These are phyloP conservation scores for Tilletia setariae DNA, from an alignment of 1,284 basidiomycete genomes.

Conservation along the genomic window DNA sequence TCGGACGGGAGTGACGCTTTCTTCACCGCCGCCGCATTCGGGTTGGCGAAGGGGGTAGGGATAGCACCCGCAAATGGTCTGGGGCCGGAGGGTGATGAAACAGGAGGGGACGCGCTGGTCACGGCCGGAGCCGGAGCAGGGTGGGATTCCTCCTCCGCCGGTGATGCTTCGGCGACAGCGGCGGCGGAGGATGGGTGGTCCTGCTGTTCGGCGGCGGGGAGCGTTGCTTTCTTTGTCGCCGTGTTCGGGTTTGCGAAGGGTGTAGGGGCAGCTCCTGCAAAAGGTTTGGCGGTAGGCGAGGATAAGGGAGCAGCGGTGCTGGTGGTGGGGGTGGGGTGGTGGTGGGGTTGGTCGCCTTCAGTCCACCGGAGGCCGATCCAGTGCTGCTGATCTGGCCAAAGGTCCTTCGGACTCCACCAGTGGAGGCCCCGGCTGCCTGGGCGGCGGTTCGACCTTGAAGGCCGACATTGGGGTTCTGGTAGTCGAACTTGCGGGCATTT, in stretches of 20 bases:
- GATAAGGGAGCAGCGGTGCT: neutral
- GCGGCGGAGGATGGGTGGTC: neutral
- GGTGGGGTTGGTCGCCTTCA: neutral
- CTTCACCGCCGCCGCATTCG: too few species aligned
- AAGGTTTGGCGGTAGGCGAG: neutral
- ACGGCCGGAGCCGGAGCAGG: too few species aligned
- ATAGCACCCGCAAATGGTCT: too few species aligned
- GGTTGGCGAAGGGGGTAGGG: too few species aligned
- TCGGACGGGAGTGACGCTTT: too few species aligned
- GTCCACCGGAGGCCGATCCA: too few species aligned
- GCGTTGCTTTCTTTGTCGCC: neutral
- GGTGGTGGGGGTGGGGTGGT: neutral
- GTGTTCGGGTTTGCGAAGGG: neutral
- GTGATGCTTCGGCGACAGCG: too few species aligned
- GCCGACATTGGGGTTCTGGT: slow-evolving; percentile 47
- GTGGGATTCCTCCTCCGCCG: too few species aligned
- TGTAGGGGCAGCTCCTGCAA: slow-evolving; percentile 3
- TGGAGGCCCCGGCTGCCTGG: slow-evolving; percentile 42
- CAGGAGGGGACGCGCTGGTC: too few species aligned
- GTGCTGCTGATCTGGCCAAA: slow-evolving; percentile 27
- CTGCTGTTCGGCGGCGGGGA: neutral
- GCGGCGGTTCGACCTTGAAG: slow-evolving; percentile 32
- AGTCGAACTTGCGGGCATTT: slow-evolving; percentile 47
- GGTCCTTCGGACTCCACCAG: slow-evolving; percentile 38
- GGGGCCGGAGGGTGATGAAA: too few species aligned